These are phyloP conservation scores for Penicillium janthinellum DNA, from an alignment of 2,329 filamentous ascomycete species.

Conservation along the genomic window DNA sequence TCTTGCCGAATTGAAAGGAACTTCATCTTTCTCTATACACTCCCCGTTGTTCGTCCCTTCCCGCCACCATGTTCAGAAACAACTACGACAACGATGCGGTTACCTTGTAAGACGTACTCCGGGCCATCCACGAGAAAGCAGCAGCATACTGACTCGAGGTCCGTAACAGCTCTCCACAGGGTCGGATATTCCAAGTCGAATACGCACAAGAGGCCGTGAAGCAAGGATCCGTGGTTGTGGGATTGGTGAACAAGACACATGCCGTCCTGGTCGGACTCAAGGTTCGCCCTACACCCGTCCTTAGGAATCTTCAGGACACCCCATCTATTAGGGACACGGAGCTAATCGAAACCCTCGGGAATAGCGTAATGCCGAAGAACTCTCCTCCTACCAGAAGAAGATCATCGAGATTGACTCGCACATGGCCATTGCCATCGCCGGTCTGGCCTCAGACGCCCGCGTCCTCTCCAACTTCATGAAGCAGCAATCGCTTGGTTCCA, in stretches of 20 bases:
- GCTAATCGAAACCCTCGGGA: slow-evolving; percentile 1
- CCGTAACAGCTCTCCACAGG: slow-evolving; percentile 81
- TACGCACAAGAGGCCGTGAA: slow-evolving; percentile 99
- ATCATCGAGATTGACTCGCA: slow-evolving; percentile 96
- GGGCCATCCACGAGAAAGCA: slow-evolving; percentile 12
- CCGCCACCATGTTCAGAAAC: slow-evolving; percentile 89
- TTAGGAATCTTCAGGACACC: slow-evolving; percentile 1
- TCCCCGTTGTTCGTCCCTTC: slow-evolving; percentile 12
- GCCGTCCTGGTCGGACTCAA: slow-evolving; percentile 94
- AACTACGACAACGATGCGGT: slow-evolving; percentile 99
- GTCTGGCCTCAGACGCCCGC: slow-evolving; percentile 94
- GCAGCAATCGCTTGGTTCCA: slow-evolving; percentile 93
- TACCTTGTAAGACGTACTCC: slow-evolving; percentile 73
- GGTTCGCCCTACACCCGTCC: slow-evolving; percentile 55
- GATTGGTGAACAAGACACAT: slow-evolving; percentile 96
- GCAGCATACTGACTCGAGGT: slow-evolving; percentile 21
- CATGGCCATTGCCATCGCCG: slow-evolving; percentile 91
- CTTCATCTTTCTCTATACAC: slow-evolving; percentile 8
- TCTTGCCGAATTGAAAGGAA: slow-evolving; percentile 15
- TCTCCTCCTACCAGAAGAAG: slow-evolving; percentile 99
- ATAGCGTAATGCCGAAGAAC: slow-evolving; percentile 96
- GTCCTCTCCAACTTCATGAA: slow-evolving; percentile 99
- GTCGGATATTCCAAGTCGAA: slow-evolving; percentile 99
- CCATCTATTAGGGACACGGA: background rate
- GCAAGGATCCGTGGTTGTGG: slow-evolving; percentile 97